These are phyloP conservation scores for Clonostachys rhizophaga DNA, from an alignment of 2,329 filamentous ascomycete genomes.

Conservation along the genomic window DNA sequence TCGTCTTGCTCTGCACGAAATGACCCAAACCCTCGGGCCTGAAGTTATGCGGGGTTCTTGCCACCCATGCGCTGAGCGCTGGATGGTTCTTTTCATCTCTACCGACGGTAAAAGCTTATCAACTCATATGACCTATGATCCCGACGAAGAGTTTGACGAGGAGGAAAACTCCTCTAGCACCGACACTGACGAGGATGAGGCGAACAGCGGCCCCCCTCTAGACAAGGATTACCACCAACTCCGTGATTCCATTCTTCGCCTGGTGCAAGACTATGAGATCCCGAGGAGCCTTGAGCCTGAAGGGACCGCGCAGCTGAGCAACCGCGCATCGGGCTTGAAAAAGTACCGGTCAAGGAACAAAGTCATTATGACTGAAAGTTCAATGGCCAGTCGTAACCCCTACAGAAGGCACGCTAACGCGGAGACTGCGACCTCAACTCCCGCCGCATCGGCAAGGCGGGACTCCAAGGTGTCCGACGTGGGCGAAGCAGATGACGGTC, in stretches of 20 bases:
- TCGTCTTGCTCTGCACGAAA: conserved; percentile 64
- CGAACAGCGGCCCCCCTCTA: conserved; percentile 55
- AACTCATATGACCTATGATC: conserved; percentile 68
- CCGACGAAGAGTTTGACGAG: conserved; percentile 61
- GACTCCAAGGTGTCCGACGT: conserved; percentile 2
- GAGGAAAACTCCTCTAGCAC: conserved; percentile 59
- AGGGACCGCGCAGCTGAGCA: conserved; percentile 63
- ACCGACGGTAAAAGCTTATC: conserved; percentile 66
- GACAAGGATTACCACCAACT: conserved; percentile 79
- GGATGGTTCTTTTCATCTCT: conserved; percentile 78
- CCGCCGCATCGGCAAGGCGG: conserved; percentile 4
- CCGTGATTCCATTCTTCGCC: conserved; percentile 73
- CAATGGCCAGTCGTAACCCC: conserved; percentile 53
- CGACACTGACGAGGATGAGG: conserved; percentile 58
- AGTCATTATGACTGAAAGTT: conserved; percentile 44
- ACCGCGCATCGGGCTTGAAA: conserved; percentile 58
- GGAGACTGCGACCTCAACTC: conserved; percentile 5
- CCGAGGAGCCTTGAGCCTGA: conserved; percentile 61
- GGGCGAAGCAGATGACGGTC: not conserved
- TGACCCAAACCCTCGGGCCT: conserved; percentile 60
- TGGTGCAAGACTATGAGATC: conserved; percentile 80
- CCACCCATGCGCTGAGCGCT: conserved; percentile 78
- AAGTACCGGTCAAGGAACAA: conserved; percentile 57
- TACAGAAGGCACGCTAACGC: conserved; percentile 35
- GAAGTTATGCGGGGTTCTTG: conserved; percentile 63